Percentiles rank a stretch among this genome's conserved stretches.
Conservation (phyloP, 2,329 filamentous ascomycete species). For the Diplodia sapinea region DNA sequence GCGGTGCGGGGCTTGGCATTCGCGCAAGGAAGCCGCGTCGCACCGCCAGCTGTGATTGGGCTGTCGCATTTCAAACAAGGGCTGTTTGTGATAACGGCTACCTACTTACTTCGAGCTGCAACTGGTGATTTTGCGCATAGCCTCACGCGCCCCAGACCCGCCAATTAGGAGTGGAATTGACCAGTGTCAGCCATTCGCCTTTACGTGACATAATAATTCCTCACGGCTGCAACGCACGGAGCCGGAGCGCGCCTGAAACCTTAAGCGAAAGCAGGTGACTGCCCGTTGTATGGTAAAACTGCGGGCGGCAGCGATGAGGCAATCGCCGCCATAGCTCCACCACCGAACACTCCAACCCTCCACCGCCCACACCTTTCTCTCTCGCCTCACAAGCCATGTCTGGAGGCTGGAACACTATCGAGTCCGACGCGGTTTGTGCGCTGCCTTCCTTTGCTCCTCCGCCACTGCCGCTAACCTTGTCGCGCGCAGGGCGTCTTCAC, state of each 20-base stretch:
- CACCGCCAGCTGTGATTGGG: constrained; percentile 1
- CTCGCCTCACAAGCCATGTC: constrained; percentile 39
- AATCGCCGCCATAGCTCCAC: constrained; percentile 28
- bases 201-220: too few relatives aligned
- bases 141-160: neutral
- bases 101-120: neutral
- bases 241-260: too few relatives aligned
- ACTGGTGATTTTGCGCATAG: neutral
- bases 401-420: constrained; percentile 95
- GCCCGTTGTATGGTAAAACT: constrained; percentile 13
- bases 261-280: neutral
- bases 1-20: neutral
- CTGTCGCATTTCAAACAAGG: constrained; percentile 2
- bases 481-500: constrained; percentile 84
- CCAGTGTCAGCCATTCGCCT: too few relatives aligned
- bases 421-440: constrained; percentile 84
- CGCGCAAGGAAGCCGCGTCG: neutral
- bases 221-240: too few relatives aligned
- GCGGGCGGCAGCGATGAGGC: constrained; percentile 20
- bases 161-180: neutral
- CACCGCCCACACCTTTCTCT: neutral
- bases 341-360: neutral
- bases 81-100: neutral
- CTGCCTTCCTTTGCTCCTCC: constrained; percentile 17
- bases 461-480: neutral